phyloP scores from a whole-genome alignment of 768 basidiomycete species.

The Fomitopsis serialis region DNA sequence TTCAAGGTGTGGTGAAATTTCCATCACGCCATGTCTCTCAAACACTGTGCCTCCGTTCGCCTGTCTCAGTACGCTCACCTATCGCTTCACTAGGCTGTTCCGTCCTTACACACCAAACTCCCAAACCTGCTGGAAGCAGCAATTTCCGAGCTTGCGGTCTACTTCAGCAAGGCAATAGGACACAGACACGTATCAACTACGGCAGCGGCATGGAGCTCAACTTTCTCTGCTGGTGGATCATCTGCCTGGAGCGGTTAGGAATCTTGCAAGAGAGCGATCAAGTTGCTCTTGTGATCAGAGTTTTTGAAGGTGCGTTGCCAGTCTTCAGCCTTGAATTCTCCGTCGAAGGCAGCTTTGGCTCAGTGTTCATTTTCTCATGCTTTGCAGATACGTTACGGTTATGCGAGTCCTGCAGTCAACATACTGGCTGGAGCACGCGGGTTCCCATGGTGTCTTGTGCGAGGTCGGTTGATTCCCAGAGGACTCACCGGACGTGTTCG shows the following conservation, averaged over 20 bases:
- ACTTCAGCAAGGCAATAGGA: constrained; percentile 86
- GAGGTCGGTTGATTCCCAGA: constrained; percentile 32
- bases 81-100: constrained; percentile 18
- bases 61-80: neutral
- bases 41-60: too few relatives aligned
- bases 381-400: constrained; percentile 57
- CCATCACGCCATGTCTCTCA: too few relatives aligned
- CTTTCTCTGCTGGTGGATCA: constrained; percentile 95
- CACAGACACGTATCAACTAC: constrained; percentile 94
- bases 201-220: constrained; percentile 99
- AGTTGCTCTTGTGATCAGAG: constrained; percentile 67
- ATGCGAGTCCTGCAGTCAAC: constrained; percentile 87
- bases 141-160: constrained; percentile 67
- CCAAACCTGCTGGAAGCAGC: constrained; percentile 54
- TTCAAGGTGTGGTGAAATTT: too few relatives aligned
- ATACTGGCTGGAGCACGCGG: constrained; percentile 97
- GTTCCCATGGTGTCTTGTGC: constrained; percentile 98
- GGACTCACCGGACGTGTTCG: neutral
- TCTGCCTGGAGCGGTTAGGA: constrained; percentile 73
- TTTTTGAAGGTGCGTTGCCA: constrained; percentile 77
- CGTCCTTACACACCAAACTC: constrained; percentile 51
- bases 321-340: neutral
- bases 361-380: neutral
- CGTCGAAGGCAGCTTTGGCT: neutral
- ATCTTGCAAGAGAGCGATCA: constrained; percentile 63